A percentile compares a stretch with the other conserved stretches of the same genome.
phyloP scores from a whole-genome alignment of 768 basidiomycete species.

The Kwoniella newhampshirensis region DNA sequence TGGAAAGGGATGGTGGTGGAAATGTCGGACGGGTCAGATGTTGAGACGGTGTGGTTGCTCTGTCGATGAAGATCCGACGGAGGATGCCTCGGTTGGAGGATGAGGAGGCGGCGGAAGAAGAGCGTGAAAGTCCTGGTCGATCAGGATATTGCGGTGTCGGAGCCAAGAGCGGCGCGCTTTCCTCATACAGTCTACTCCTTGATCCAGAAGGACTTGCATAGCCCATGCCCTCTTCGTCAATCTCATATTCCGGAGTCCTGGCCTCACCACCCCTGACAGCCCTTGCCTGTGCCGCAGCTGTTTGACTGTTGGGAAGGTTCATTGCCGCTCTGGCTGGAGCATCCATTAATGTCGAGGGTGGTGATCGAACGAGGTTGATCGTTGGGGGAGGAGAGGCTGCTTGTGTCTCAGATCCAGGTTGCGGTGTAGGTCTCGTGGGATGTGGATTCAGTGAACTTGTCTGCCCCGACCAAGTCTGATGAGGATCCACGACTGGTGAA shows the following conservation, averaged over 20 bases:
- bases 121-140: slow-evolving; percentile 26
- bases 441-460: slow-evolving; percentile 16
- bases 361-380: slow-evolving; percentile 30
- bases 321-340: slow-evolving; percentile 52
- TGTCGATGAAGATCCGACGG: slow-evolving; percentile 48
- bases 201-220: neutral
- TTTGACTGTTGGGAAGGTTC: slow-evolving; percentile 47
- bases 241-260: slow-evolving; percentile 44
- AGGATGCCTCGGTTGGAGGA: slow-evolving; percentile 35
- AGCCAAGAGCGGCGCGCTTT: slow-evolving; percentile 23
- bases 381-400: slow-evolving; percentile 2
- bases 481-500: neutral
- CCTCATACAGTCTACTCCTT: slow-evolving; percentile 11
- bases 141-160: slow-evolving; percentile 21
- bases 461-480: neutral
- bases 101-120: slow-evolving; percentile 40
- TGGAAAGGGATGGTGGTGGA: slow-evolving; percentile 51
- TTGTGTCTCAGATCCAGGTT: neutral
- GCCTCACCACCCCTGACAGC: slow-evolving; percentile 44
- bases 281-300: slow-evolving; percentile 47
- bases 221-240: slow-evolving; percentile 22
- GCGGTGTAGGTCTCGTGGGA: slow-evolving; percentile 13
- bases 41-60: slow-evolving; percentile 47
- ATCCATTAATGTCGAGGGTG: slow-evolving; percentile 42
- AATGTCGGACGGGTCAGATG: slow-evolving; percentile 51